Evolutionary conservation across 805 yeast genomes (phyloP), one percentile per base, ranked within the genome.

Genomic region (Barnettozyma sp.): DNA sequence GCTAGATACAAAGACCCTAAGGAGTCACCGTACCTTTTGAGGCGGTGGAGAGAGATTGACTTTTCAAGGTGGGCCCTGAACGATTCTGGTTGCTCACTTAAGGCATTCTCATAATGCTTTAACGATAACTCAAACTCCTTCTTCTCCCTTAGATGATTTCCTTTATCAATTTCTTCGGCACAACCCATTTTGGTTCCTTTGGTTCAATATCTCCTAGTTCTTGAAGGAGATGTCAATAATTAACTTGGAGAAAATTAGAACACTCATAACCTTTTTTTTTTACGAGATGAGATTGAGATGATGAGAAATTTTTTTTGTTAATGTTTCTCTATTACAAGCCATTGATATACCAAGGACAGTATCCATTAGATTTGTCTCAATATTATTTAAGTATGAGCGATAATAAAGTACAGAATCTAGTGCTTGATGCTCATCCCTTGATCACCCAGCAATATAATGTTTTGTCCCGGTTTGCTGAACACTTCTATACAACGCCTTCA

Each of bases 401-500:
- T 6, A 7, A 33, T 18, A 50, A 41, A 22, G 55, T 48, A 8
- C 41, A 44, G n/a, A 35, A 49, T 1, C 65, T 94, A 38, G 83
- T 85, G 22, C 68, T 92, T 46, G 98, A 92, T 70, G 97, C 98
- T 4, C 92, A 95, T 34, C 98, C 98, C 6, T 64, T 92, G 46
- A 82, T 92, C 48, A 82, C 94, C 2, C 94, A 85, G 50, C 70
- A 92, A 5, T 84, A 83, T 10, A 70, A 87, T 3, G 72, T 78
- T 15, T 65, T 92, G 30, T 77, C 78, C 49, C 74, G 72, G 44
- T 73, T 70, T 53, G 97, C 95, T 1, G 59, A 70, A 13, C 58
- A 61, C n/a, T 84, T 84, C 52, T 82, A 68, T 56, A 88, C 97
- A 11, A 85, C 97, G 2, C 97, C 97, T 11, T 88, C 96, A 1